Percentiles rank a stretch among this genome's conserved stretches.
Conservation (phyloP, 495 filamentous ascomycete genomes). For the Friedmanniomyces endolithicus region DNA sequence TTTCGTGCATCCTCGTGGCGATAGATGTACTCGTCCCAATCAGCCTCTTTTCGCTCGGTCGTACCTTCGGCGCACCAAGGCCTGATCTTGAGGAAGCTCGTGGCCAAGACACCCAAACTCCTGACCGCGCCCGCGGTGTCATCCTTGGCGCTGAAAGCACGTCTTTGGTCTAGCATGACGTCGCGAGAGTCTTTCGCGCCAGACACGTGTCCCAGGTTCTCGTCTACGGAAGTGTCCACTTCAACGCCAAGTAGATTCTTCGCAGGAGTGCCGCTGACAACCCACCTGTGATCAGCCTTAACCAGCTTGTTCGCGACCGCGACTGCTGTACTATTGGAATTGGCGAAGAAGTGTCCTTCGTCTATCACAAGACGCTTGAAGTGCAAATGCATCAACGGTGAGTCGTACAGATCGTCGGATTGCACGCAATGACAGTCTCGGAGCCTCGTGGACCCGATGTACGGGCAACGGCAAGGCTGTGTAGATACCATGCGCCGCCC, state of each 20-base stretch:
- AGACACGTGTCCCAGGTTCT: constrained; percentile 16
- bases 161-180: constrained; percentile 22
- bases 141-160: constrained; percentile 22
- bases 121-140: constrained; percentile 31
- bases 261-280: constrained; percentile 84
- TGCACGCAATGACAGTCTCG: constrained; percentile 34
- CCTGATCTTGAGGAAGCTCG: constrained; percentile 57
- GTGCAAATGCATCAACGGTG: constrained; percentile 56
- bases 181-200: constrained; percentile 23
- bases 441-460: constrained; percentile 33
- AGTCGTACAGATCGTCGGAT: constrained; percentile 36
- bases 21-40: constrained; percentile 68
- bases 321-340: constrained; percentile 50
- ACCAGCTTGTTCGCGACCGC: constrained; percentile 51
- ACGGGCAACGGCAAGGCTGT: constrained; percentile 31
- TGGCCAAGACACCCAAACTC: constrained; percentile 63
- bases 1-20: constrained; percentile 42
- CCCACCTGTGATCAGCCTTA: constrained; percentile 64
- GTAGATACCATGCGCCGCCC: constrained; percentile 21
- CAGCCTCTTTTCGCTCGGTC: constrained; percentile 36
- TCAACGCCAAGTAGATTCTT: constrained; percentile 66
- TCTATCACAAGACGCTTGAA: constrained; percentile 84
- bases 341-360: constrained; percentile 70
- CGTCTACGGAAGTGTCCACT: constrained; percentile 41
- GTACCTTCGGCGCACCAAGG: constrained; percentile 56